A percentile compares a stretch with the other conserved stretches of the same genome.
Conservation (phyloP, 306 rosid genomes). For the Quercus ilex region DNA sequence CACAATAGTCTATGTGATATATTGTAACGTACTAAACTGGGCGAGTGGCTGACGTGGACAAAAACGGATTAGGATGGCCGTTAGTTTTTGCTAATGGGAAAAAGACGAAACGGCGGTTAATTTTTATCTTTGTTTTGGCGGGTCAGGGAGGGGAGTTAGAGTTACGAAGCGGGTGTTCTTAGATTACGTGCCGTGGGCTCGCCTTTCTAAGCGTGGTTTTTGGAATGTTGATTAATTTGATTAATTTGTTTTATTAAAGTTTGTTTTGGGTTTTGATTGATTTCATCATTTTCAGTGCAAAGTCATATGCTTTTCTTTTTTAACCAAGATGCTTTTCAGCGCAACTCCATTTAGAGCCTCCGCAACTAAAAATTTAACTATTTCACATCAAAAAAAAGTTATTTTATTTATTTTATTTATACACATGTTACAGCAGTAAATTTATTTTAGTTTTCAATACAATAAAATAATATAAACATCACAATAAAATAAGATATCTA, state of each 20-base stretch:
- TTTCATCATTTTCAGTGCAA: conserved; percentile 18
- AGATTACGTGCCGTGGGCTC: conserved; percentile 8
- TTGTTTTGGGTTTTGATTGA: no score
- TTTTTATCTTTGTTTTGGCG: not conserved
- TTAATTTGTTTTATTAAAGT: no score
- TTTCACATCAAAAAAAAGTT: no score
- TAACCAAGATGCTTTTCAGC: no score
- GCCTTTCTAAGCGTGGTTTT: not conserved
- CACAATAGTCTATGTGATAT: not conserved
- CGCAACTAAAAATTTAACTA: no score
- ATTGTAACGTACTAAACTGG: not conserved
- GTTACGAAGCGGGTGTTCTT: conserved; percentile 7
- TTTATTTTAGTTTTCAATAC: no score
- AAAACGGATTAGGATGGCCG: conserved; percentile 31
- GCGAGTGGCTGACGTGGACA: not conserved
- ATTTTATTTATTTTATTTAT: no score
- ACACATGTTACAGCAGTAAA: no score
- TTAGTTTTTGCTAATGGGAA: no score
- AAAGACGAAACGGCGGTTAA: conserved; percentile 49
- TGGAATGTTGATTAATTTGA: not conserved
- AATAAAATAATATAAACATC: no score
- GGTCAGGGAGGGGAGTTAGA: not conserved
- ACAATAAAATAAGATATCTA: no score
- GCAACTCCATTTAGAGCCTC: no score
- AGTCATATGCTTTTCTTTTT: not conserved